Evolutionary conservation across 2,329 filamentous ascomycete genomes (phyloP).

Genomic region (Diaporthe citrichinensis): DNA sequence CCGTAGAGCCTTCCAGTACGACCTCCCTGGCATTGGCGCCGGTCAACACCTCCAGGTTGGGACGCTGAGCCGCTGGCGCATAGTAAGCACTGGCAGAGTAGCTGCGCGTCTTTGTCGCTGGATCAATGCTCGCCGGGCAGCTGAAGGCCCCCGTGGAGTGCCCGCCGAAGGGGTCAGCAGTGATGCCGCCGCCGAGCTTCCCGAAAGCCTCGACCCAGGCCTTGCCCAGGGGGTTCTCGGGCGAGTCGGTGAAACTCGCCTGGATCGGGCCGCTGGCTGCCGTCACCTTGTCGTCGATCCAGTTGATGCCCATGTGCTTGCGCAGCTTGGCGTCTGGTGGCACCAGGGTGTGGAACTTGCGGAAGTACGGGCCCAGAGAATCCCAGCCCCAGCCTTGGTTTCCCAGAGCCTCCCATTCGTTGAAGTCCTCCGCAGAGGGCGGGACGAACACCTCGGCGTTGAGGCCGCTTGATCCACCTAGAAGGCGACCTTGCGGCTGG

Average conservation of each 20-base stretch:
- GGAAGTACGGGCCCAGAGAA: neutral
- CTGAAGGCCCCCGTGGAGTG: constrained; percentile 1
- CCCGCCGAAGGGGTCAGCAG: neutral
- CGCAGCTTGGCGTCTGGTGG: neutral
- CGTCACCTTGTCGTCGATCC: constrained; percentile 9
- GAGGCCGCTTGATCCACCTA: neutral
- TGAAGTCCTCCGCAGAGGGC: neutral
- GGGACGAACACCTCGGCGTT: constrained; percentile 11
- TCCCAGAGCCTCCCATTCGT: neutral
- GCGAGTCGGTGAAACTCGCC: constrained; percentile 5
- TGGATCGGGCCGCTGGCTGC: neutral
- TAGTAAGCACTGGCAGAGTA: neutral
- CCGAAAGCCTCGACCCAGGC: constrained; percentile 28
- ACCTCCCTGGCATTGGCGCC: neutral
- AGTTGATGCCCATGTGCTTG: neutral
- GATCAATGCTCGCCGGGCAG: constrained; percentile 7
- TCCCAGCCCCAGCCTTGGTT: neutral
- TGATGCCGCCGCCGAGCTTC: neutral
- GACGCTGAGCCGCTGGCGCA: neutral
- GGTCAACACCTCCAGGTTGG: neutral
- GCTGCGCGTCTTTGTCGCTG: neutral
- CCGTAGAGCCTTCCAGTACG: neutral
- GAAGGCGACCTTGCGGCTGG: constrained; percentile 21
- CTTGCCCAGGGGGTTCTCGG: constrained; percentile 17
- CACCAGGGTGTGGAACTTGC: neutral